Evolutionary conservation across 176 grass and related monocot species (phyloP).

Genomic region (Lolium perenne): DNA sequence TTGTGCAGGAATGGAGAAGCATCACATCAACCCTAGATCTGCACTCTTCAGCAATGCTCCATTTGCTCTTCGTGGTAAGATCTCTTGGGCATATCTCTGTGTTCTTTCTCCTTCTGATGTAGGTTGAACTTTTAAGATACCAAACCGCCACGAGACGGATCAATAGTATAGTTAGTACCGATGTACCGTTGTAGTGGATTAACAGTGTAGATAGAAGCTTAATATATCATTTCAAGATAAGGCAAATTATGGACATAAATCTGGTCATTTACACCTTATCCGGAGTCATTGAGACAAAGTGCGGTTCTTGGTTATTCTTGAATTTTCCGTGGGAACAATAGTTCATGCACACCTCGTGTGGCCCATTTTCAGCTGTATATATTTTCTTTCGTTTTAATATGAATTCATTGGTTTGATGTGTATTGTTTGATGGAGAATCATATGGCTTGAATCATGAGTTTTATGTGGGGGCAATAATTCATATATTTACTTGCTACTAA

Average conservation of each 20-base stretch:
- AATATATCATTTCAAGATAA: background rate
- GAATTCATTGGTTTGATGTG: background rate
- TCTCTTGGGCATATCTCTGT: background rate
- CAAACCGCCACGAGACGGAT: background rate
- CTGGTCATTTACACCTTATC: background rate
- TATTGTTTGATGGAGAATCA: background rate
- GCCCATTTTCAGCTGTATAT: background rate
- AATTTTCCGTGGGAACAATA: background rate
- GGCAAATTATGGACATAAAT: background rate
- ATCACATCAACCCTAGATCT: background rate
- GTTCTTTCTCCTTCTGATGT: background rate
- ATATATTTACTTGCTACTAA: background rate
- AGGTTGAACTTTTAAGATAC: background rate
- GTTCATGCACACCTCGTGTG: background rate
- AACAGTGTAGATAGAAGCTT: background rate
- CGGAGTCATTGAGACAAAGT: background rate
- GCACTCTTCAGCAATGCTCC: background rate
- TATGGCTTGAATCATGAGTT: background rate
- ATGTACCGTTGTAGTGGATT: background rate
- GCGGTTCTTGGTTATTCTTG: background rate
- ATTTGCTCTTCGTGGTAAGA: conserved; percentile 9
- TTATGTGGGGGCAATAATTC: background rate
- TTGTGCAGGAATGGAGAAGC: background rate
- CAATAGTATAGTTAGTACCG: background rate
- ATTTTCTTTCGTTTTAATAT: background rate